These are phyloP conservation scores for Apophysomyces elegans DNA, from an alignment of 371 early-diverging fungal genomes.

Conservation along the genomic window DNA sequence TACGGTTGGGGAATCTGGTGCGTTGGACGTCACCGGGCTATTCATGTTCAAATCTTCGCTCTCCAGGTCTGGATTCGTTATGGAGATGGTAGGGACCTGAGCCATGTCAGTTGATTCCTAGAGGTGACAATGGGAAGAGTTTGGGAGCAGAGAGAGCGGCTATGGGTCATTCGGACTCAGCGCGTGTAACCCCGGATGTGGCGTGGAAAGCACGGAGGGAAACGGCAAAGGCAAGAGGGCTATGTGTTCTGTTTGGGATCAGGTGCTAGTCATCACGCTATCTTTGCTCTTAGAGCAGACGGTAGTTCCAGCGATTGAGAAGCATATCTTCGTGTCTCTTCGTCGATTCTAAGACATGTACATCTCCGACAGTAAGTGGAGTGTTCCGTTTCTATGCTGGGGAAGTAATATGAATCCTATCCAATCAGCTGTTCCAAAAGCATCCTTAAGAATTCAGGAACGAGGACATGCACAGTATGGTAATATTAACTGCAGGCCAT, in stretches of 20 bases:
- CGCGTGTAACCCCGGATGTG: slow-evolving; percentile 10
- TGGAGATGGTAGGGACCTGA: slow-evolving; percentile 52
- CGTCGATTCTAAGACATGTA: too few relatives aligned
- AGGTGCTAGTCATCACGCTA: neutral
- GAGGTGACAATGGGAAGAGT: slow-evolving; percentile 7
- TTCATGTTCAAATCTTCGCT: slow-evolving; percentile 37
- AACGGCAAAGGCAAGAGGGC: neutral
- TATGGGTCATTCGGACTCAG: slow-evolving; percentile 6
- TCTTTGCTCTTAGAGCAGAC: too few relatives aligned
- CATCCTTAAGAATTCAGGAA: too few relatives aligned
- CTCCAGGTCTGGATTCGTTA: slow-evolving; percentile 49
- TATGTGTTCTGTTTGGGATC: neutral
- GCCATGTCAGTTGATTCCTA: slow-evolving; percentile 24
- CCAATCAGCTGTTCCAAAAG: too few relatives aligned
- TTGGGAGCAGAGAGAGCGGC: slow-evolving; percentile 8
- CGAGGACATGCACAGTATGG: too few relatives aligned
- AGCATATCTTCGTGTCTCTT: too few relatives aligned
- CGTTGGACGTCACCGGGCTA: slow-evolving; percentile 28
- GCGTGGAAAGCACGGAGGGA: neutral
- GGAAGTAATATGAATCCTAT: too few relatives aligned
- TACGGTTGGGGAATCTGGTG: slow-evolving; percentile 48
- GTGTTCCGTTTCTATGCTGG: too few relatives aligned
- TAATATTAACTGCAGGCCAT: too few relatives aligned
- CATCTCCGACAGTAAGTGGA: too few relatives aligned
- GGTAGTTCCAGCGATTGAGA: too few relatives aligned